phyloP scores from a whole-genome alignment of 331 rosid genomes.

The Malus hybrid region DNA sequence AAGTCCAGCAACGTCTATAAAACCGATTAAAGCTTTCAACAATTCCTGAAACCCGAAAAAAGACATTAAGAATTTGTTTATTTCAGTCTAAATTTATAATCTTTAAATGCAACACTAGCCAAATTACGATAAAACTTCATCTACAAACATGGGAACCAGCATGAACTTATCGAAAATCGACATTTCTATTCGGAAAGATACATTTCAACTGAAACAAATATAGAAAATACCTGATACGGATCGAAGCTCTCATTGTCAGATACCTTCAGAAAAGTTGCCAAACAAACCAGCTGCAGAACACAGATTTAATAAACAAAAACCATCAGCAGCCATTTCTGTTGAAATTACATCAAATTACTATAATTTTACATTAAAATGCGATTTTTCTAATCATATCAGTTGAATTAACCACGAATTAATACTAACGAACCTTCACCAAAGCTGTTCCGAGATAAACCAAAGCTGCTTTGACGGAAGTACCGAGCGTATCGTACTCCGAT shows the following conservation, averaged over 20 bases:
- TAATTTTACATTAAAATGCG: no score
- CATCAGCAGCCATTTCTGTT: background rate
- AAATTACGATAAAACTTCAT: background rate
- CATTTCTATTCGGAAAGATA: background rate
- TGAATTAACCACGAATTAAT: background rate
- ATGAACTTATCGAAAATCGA: background rate
- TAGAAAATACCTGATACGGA: constrained; percentile 73
- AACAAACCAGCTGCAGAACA: constrained; percentile 72
- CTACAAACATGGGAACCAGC: background rate
- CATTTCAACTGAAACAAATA: background rate
- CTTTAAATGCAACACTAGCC: background rate
- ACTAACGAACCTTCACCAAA: constrained; percentile 81
- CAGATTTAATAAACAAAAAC: background rate
- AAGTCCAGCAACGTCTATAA: constrained; percentile 90
- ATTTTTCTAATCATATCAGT: background rate
- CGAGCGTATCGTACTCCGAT: constrained; percentile 94
- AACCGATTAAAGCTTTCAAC: constrained; percentile 90
- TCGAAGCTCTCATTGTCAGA: constrained; percentile 91
- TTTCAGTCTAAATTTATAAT: background rate
- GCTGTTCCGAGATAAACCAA: constrained; percentile 93
- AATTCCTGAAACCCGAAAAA: constrained; percentile 45
- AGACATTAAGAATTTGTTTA: background rate
- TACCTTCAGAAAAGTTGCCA: constrained; percentile 92
- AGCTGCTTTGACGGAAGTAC: constrained; percentile 82
- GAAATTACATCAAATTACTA: background rate